These are phyloP conservation scores for Globisporangium orthogonon DNA, from an alignment of 352 stramenopile species.

Conservation along the genomic window DNA sequence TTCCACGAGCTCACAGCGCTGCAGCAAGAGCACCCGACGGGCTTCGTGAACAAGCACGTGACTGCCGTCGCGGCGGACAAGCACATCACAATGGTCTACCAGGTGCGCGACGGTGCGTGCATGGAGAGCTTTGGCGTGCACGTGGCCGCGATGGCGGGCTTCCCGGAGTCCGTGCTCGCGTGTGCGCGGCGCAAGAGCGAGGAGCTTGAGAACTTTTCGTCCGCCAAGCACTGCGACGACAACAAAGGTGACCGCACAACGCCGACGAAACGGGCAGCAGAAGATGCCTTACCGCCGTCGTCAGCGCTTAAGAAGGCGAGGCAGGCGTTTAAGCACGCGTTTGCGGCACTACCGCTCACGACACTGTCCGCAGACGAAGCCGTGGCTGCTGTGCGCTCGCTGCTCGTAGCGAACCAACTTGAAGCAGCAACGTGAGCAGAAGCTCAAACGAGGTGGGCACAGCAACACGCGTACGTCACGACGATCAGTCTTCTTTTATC, in stretches of 20 bases:
- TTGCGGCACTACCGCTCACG: slow-evolving; percentile 66
- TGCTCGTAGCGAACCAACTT: slow-evolving; percentile 14
- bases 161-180: slow-evolving; percentile 90
- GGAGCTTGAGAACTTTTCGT: slow-evolving; percentile 86
- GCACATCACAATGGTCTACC: slow-evolving; percentile 90
- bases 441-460: too few relatives aligned
- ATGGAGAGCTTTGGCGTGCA: slow-evolving; percentile 98
- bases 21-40: slow-evolving; percentile 55
- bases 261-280: slow-evolving; percentile 3
- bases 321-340: slow-evolving; percentile 36
- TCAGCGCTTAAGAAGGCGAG: slow-evolving; percentile 33
- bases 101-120: slow-evolving; percentile 93
- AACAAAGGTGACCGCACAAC: not conserved
- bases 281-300: not conserved
- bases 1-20: slow-evolving; percentile 98
- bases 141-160: slow-evolving; percentile 96
- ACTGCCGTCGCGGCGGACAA: slow-evolving; percentile 80
- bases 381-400: slow-evolving; percentile 24
- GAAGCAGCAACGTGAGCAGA: slow-evolving; percentile 4
- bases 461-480: too few relatives aligned
- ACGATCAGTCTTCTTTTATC: too few relatives aligned
- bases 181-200: slow-evolving; percentile 92
- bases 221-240: not conserved
- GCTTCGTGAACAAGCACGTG: slow-evolving; percentile 96
- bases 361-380: slow-evolving; percentile 40